Conservation (phyloP, 2,329 filamentous ascomycete species). For the Colletotrichum godetiae region DNA sequence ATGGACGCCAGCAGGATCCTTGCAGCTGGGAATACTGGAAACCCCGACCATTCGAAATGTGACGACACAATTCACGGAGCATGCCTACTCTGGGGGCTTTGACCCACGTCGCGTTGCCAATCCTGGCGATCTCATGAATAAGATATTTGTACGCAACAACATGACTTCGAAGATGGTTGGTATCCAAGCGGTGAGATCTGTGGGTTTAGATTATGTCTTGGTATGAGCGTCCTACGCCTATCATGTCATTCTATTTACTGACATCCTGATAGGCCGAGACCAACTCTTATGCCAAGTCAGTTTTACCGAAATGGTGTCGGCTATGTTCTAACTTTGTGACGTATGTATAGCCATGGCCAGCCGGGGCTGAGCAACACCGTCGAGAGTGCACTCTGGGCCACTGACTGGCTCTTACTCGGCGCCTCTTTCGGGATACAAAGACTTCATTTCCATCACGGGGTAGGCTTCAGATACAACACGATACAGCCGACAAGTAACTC, state of each 20-base stretch:
- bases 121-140: constrained; percentile 1
- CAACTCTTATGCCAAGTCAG: constrained; percentile 7
- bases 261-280: background rate
- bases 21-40: background rate
- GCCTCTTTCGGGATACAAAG: background rate
- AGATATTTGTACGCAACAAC: background rate
- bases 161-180: background rate
- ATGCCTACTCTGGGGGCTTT: constrained; percentile 4
- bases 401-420: constrained; percentile 8
- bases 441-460: constrained; percentile 9
- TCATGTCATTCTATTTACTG: background rate
- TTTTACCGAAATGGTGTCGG: no score
- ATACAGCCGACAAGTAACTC: constrained; percentile 8
- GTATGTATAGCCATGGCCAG: background rate
- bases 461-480: constrained; percentile 1
- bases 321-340: background rate
- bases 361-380: constrained; percentile 1
- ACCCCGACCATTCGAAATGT: background rate
- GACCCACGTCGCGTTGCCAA: background rate
- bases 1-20: background rate
- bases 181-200: background rate
- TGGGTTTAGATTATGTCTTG: background rate
- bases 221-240: background rate
- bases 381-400: constrained; percentile 5
- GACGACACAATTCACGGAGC: background rate